A percentile compares a stretch with the other conserved stretches of the same genome.
These are phyloP conservation scores for Botrytis hyacinthi DNA, from an alignment of 2,329 filamentous ascomycete genomes.

Conservation along the genomic window DNA sequence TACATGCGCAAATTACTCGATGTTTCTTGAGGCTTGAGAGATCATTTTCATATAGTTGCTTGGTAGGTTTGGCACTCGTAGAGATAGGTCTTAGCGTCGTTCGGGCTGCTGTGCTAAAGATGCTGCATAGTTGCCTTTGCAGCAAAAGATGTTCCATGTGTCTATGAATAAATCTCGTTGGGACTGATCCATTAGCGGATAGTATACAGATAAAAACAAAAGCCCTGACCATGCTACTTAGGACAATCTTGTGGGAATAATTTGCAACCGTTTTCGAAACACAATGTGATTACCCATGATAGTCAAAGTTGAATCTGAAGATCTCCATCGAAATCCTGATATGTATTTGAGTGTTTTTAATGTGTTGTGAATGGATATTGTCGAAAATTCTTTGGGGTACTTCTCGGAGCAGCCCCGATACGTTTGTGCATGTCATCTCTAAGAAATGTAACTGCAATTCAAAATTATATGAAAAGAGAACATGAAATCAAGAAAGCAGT, in stretches of 20 bases:
- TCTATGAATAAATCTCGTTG: background rate
- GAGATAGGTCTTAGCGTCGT: no score
- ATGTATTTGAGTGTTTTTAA: background rate
- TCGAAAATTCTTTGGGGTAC: background rate
- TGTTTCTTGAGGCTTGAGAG: no score
- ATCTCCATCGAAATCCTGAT: background rate
- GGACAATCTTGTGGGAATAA: background rate
- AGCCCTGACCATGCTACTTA: fast-evolving
- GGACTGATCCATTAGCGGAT: background rate
- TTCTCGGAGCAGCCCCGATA: background rate
- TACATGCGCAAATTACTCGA: background rate
- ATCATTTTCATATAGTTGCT: background rate
- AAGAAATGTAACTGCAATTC: background rate
- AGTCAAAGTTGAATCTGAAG: background rate
- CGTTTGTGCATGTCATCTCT: fast-evolving
- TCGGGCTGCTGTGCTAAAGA: no score
- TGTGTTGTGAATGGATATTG: background rate
- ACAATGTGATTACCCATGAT: background rate
- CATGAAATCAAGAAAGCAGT: background rate
- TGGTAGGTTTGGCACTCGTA: no score
- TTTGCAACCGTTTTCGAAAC: background rate
- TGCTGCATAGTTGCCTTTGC: background rate
- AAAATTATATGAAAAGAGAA: background rate
- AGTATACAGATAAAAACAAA: background rate
- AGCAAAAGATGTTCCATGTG: background rate